Conservation (phyloP, 2,329 filamentous ascomycete species). For the Cytospora chrysosperma region DNA sequence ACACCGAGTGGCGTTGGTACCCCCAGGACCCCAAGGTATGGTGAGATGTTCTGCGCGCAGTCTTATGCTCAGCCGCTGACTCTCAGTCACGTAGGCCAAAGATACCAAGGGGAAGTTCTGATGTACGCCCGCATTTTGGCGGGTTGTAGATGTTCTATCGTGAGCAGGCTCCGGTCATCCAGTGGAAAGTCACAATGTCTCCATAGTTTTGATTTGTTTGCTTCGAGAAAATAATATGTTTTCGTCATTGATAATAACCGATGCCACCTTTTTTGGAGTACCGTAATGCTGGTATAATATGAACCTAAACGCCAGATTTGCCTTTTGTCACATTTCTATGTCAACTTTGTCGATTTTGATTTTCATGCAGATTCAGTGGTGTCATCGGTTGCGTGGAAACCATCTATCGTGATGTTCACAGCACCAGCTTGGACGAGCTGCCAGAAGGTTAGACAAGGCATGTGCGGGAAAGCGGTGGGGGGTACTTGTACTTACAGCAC, state of each 20-base stretch:
- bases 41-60: not conserved
- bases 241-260: not conserved
- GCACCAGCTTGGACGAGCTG: conserved; percentile 94
- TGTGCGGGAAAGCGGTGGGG: not conserved
- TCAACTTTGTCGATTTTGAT: not conserved
- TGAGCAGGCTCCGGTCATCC: not conserved
- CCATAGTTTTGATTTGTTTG: not conserved
- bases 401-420: conserved; percentile 80
- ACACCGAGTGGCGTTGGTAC: conserved; percentile 4
- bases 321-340: not conserved
- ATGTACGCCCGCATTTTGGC: not conserved
- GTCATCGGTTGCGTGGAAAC: conserved; percentile 62
- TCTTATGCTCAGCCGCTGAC: not conserved
- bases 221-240: conserved; percentile 1
- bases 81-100: not conserved
- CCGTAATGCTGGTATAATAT: conserved; percentile 22
- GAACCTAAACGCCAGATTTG: conserved; percentile 17
- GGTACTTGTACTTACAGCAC: conserved; percentile 79
- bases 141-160: not conserved
- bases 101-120: conserved; percentile 1
- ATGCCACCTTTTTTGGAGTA: conserved; percentile 11
- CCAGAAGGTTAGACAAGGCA: conserved; percentile 39
- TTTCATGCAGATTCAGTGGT: conserved; percentile 34
- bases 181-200: conserved; percentile 14
- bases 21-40: conserved; percentile 1